Conservation (phyloP, 768 basidiomycete genomes). For the Multifurca ochricompacta region DNA sequence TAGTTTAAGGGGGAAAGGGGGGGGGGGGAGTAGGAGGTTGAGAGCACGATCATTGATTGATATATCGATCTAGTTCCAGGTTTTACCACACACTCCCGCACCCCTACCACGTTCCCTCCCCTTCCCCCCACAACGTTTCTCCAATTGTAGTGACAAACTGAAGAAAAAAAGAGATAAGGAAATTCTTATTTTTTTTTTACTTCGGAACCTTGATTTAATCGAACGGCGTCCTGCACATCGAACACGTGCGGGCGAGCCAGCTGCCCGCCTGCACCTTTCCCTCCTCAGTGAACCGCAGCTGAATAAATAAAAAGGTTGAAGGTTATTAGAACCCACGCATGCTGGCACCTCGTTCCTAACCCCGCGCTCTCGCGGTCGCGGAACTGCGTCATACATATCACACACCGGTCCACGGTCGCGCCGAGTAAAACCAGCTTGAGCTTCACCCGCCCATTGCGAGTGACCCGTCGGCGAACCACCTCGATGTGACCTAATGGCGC, state of each 20-base stretch:
- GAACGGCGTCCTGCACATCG: constrained; percentile 11
- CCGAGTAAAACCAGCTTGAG: constrained; percentile 20
- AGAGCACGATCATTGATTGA: too few relatives aligned
- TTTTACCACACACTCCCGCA: too few relatives aligned
- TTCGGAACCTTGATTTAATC: background rate
- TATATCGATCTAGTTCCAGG: too few relatives aligned
- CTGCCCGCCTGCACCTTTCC: constrained; percentile 3
- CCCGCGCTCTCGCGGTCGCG: constrained; percentile 13
- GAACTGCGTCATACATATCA: constrained; percentile 18
- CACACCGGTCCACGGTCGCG: constrained; percentile 18
- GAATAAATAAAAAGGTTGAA: too few relatives aligned
- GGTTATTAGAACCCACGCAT: constrained; percentile 20
- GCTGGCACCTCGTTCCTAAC: constrained; percentile 14
- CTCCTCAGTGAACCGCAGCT: too few relatives aligned
- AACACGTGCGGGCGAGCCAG: constrained; percentile 14
- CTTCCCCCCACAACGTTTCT: background rate
- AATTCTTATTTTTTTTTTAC: too few relatives aligned
- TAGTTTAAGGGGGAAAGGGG: too few relatives aligned
- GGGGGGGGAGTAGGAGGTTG: too few relatives aligned
- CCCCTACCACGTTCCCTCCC: background rate
- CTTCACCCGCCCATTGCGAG: constrained; percentile 20
- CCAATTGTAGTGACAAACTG: background rate
- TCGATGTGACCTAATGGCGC: constrained; percentile 15
- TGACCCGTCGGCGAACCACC: constrained; percentile 18
- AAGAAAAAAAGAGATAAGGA: background rate